Base-by-base conservation (phyloP, 108 stramenopile genomes). In the Fragilaria crotonensis region DNA sequence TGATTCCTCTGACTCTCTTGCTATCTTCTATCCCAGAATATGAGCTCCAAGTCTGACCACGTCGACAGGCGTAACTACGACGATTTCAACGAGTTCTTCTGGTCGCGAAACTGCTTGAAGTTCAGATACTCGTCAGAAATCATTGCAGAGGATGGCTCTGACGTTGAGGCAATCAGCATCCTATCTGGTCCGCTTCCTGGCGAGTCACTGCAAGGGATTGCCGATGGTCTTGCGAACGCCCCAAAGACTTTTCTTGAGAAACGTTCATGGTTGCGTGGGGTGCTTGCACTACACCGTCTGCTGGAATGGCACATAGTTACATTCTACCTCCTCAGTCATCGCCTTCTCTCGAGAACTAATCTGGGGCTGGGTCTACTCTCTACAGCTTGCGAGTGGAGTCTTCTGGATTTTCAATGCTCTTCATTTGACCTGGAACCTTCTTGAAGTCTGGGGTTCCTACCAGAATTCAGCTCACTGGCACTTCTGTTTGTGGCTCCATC, bases 31-130 rank as follows among this genome's bases (percentile, higher is more conserved):
- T 45, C 31, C 17, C 51, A 89, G 89, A 87, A 69, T 57, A 89
- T 92, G 83, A 84, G 77, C 66, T 80, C 78, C 17, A 78, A 78
- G 30, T 61, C 71, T 9, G 96, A 97, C 54, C 94, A 97, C 54
- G 56, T 66, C 51, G 83, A 93, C 56, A 84, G 77, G 47, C 83
- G 93, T 49, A 98, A 96, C 78, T 98, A 98, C 67, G 97, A 98
- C 54, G 97, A 98, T 66, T 90, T 95, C 73, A 98, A 98, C 64
- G 97, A 98, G 72, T 98, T 97, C 79, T 98, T 98, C 75, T 98
- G 97, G 97, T 93, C 91, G 9, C 76, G 93, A 26, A 68, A 90
- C 18, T 98, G 97, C 69, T 77, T 98, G 46, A 66, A 71, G n/a
- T 95, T 72, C 59, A 78, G 66, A 45, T 93, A 93, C 69, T 81